Evolutionary conservation across 2,329 filamentous ascomycete genomes (phyloP).

Genomic region (Arthrobotrys musiformis): DNA sequence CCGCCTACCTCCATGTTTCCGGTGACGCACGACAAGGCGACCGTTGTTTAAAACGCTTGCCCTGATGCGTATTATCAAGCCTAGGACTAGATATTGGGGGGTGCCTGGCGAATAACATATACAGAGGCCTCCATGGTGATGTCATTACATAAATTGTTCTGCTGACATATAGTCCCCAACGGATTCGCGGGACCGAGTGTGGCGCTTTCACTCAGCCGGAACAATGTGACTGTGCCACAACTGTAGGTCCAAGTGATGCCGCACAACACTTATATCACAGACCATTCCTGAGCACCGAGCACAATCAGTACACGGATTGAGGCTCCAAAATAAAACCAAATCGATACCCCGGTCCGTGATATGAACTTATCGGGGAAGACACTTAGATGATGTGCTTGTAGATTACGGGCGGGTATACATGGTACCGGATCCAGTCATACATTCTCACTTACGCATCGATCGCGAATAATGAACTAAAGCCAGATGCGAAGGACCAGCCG

Average conservation of each 20-base stretch:
- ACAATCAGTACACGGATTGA: no score
- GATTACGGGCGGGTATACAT: no score
- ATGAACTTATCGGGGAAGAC: no score
- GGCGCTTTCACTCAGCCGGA: not conserved
- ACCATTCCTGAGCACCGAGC: not conserved
- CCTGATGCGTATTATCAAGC: not conserved
- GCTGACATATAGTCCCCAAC: constrained; percentile 10
- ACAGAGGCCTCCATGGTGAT: not conserved
- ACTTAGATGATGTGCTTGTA: no score
- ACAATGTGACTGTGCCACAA: not conserved
- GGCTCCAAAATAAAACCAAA: no score
- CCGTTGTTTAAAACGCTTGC: not conserved
- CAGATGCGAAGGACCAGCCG: not conserved
- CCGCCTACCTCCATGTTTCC: not conserved
- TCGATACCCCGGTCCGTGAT: no score
- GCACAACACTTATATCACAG: not conserved
- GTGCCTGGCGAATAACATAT: no score
- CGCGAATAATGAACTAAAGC: no score
- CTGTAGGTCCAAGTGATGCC: no score
- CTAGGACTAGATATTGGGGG: no score
- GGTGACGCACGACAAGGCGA: not conserved
- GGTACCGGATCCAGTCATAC: no score
- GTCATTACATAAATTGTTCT: not conserved
- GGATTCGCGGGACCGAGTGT: constrained; percentile 4
- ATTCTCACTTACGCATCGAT: no score